Evolutionary conservation across 345 rosid genomes (phyloP), one percentile per base, ranked within the genome.

Genomic region (Aurinia saxatilis): DNA sequence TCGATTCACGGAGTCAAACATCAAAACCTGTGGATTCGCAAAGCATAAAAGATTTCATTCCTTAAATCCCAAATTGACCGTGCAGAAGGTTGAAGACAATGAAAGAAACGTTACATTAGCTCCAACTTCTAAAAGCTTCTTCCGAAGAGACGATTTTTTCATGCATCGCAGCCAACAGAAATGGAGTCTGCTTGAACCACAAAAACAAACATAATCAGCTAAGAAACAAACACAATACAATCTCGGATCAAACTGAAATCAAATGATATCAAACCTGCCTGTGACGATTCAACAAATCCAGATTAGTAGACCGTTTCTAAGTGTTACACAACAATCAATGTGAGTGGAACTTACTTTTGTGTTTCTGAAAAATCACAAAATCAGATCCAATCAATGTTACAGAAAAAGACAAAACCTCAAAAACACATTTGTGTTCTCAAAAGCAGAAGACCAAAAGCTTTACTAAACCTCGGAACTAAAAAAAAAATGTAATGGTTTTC

Each of bases 101-200:
- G 6, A 46, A 15, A 41, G 31, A 58, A 16, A 44, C n/a, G 33
- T 16, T 81, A 93, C 99, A 82, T 95, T 90, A 72, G 98, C 99
- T 53, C 98, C 99, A 15, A 93, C 95, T 77, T 82, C 88, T 40
- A 90, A 71, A 53, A 95, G 91, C 81, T 80, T 90, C 77, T 81
- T 72, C 76, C 90, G 75, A 57, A 96, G 90, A 19, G 70, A 60
- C n/a, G 68, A 84, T 84, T 74, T 79, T 95, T 17, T 98, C 99
- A 60, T 84, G 82, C 96, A 95, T 95, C 61, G 98, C 96, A 57
- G 99, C 98, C 48, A 95, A 64, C 99, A 90, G 90, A 41, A 95
- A 86, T 8, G 99, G 99, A 67, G 98, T 86, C 99, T 95, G n/a
- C n/a, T n/a, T n/a, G n/a, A n/a, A n/a, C n/a, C n/a, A 56, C 40